These are phyloP conservation scores for Clitocybe nebularis DNA, from an alignment of 1,284 basidiomycete species.

Conservation along the genomic window DNA sequence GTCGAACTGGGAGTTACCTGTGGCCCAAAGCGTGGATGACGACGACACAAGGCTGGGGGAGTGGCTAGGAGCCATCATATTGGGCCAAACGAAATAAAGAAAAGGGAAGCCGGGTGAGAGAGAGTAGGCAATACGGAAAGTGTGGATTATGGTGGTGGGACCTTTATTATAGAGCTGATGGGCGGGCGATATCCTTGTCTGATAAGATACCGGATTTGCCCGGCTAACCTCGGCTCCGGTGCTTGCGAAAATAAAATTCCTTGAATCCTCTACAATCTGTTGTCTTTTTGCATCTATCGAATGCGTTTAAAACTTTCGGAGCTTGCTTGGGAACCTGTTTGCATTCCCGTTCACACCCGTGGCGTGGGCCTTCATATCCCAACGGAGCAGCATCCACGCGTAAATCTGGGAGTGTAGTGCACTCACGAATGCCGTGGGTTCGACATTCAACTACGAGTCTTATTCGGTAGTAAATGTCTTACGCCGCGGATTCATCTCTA, in stretches of 20 bases:
- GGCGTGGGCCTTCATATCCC: slow-evolving; percentile 11
- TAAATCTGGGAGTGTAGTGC: slow-evolving; percentile 6
- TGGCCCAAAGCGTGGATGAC: slow-evolving; percentile 52
- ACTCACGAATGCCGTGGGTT: no score
- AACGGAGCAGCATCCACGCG: slow-evolving; percentile 10
- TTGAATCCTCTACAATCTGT: no score
- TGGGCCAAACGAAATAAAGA: slow-evolving; percentile 11
- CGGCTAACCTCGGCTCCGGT: slow-evolving; percentile 22
- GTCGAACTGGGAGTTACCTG: slow-evolving; percentile 29
- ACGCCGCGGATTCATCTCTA: no score
- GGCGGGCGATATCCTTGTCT: slow-evolving; percentile 24
- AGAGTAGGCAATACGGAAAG: no score
- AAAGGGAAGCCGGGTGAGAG: slow-evolving; percentile 5
- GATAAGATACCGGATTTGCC: slow-evolving; percentile 34
- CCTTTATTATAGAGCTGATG: slow-evolving; percentile 13
- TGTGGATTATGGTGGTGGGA: slow-evolving; percentile 14
- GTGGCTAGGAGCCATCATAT: slow-evolving; percentile 19
- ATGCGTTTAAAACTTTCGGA: no score
- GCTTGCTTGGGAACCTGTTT: no score
- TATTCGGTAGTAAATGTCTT: no score
- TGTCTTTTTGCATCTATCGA: no score
- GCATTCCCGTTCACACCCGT: slow-evolving; percentile 4
- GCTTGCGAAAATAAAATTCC: background rate
- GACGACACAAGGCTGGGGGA: slow-evolving; percentile 9
- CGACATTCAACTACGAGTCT: no score